Conservation (phyloP, 257 asterid species). For the Solanum rostratum region DNA sequence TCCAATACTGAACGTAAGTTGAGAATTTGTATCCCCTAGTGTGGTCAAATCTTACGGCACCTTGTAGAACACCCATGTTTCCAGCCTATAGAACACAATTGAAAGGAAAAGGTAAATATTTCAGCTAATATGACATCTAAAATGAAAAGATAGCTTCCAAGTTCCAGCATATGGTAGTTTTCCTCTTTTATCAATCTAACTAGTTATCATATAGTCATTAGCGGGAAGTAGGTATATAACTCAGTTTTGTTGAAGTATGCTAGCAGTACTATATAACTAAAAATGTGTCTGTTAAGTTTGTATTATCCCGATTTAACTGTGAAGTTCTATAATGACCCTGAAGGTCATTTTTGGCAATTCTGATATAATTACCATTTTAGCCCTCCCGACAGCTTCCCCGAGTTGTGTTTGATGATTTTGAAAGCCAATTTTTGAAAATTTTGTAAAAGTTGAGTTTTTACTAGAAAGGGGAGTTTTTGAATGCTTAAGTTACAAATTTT, state of each 20-base stretch:
- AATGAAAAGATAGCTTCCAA: neutral
- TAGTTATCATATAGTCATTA: neutral
- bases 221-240: neutral
- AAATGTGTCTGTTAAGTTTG: neutral
- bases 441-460: no score
- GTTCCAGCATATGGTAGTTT: neutral
- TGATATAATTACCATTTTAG: no score
- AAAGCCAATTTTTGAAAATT: no score
- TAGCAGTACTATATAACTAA: neutral
- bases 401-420: no score
- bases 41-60: slow-evolving; percentile 78
- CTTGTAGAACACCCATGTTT: slow-evolving; percentile 61
- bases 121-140: neutral
- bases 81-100: slow-evolving; percentile 46
- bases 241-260: neutral
- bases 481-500: no score
- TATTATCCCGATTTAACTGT: neutral
- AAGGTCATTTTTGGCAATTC: no score
- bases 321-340: neutral
- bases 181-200: neutral
- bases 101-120: neutral
- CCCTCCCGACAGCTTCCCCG: no score
- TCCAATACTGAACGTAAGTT: slow-evolving; percentile 86
- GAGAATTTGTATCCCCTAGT: slow-evolving; percentile 81
- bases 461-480: no score